Evolutionary conservation across 2,329 filamentous ascomycete genomes (phyloP), one percentile per base, ranked within the genome.

Genomic region (Xylaria sp.): DNA sequence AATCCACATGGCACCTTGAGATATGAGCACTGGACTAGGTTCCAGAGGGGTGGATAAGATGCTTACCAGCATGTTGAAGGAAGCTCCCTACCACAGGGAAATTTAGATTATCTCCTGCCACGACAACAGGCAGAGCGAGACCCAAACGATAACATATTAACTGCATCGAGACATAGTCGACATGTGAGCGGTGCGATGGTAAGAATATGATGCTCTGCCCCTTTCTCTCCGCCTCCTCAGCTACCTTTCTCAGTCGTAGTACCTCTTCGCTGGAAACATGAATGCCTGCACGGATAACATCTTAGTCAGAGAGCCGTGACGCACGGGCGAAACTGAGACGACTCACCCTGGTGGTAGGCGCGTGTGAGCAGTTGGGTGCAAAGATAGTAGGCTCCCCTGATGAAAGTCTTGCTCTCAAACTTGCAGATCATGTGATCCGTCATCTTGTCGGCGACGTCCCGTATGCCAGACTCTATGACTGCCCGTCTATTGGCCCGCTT

Each of bases 401-500:
- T 97, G 77, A 98, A 98, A 2, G 88, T 84, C 78, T 94, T 97
- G 84, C 92, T 97, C 81, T 99, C 96, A 86, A 98, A 95, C 82
- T 99, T 99, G 87, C 95, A 98, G 70, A 99, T 97, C 96, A 99
- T 98, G 71, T 91, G 89, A 77, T 97, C 93, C 28, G 94, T 93
- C 87, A 96, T 90, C 72, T 91, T 90, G 71, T 96, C 93, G 4
- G 93, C 92, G 4, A 97, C 90, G 77, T 97, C 90, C 63, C 89
- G 86, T 54, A 99, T 83, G 66, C 90, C 90, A 44, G 85, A 84
- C 76, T 94, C 90, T 65, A 98, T 88, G 74, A 92, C 89, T 65
- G 82, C 83, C 62, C 85, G 87, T 64, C 88, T 83, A 70, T 86
- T 86, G 4, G 82, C 81, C 65, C 85, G 84, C 78, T 88, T 84